phyloP scores from a whole-genome alignment of 2,329 filamentous ascomycete species.

The Fusarium piperis region DNA sequence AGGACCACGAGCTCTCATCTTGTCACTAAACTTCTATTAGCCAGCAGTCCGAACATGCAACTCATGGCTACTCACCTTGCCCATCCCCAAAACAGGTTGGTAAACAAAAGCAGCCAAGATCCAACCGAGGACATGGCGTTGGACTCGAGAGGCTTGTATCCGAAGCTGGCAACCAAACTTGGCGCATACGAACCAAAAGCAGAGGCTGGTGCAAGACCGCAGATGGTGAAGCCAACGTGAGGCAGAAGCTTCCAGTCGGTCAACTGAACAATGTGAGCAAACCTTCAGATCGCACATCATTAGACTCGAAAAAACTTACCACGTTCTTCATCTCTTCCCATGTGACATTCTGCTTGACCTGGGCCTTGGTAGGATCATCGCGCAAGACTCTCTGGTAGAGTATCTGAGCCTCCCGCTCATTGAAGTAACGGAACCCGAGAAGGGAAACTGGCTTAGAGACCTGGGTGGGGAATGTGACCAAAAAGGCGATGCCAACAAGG shows the following conservation, averaged over 20 bases:
- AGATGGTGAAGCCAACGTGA: conserved; percentile 45
- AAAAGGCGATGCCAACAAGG: conserved; percentile 44
- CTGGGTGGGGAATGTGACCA: conserved; percentile 44
- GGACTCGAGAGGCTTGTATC: conserved; percentile 42
- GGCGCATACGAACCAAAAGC: conserved; percentile 21
- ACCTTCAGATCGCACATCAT: background rate
- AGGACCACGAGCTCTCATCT: conserved; percentile 24
- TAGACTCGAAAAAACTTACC: conserved; percentile 31
- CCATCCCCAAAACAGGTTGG: conserved; percentile 45
- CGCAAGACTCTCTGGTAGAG: conserved; percentile 43
- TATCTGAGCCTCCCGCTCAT: conserved; percentile 46
- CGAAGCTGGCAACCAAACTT: conserved; percentile 45
- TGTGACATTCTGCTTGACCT: conserved; percentile 39
- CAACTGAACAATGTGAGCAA: conserved; percentile 29
- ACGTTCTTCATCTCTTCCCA: conserved; percentile 45
- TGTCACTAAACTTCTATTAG: conserved; percentile 15
- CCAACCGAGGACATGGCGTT: conserved; percentile 45
- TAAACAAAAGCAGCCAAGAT: conserved; percentile 44
- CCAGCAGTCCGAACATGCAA: background rate
- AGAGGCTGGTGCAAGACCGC: conserved; percentile 42
- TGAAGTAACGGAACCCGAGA: conserved; percentile 43
- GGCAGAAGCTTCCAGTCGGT: conserved; percentile 49
- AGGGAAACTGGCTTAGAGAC: conserved; percentile 43
- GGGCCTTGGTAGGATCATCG: conserved; percentile 44
- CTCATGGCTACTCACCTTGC: background rate